Evolutionary conservation across 176 grass and related monocot species (phyloP), one percentile per base, ranked within the genome.

Genomic region (Stipa capillata): DNA sequence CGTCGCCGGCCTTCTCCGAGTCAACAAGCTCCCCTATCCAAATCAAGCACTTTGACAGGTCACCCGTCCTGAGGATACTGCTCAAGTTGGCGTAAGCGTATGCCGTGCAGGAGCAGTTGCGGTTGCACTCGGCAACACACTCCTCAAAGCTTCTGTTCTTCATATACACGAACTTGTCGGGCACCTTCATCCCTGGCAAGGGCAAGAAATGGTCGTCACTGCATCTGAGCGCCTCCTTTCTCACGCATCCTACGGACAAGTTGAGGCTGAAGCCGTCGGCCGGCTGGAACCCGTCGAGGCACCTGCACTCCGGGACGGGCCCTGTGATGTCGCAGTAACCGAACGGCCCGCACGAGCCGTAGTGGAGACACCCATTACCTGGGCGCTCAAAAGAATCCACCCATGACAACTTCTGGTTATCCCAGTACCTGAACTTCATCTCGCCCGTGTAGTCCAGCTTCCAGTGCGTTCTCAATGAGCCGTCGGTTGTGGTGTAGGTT

Each of bases 21-120:
- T 94, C 85, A 13, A 80, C 12, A 68, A 94, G 84, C 8, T 86
- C 79, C 31, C 68, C 64, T 2, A 20, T 85, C 92, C 88, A 94
- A 37, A 88, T 23, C 11, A 94, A 79, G 55, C 92, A 94, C 7
- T 74, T 84, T 12, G 88, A 70, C 63, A 48, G 66, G 25, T 87
- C 78, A 5, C 44, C 7, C 0, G 3, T 52, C 0, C 1, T 2
- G 0, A 25, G 15, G n/a, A 32, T 45, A 63, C 8, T 59, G 37
- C 37, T 77, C 49, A 69, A 5, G 6, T 71, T 61, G 10, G 15
- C n/a, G 0, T 86, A 86, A 7, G 82, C 79, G 11, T 94, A 90
- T 0, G 88, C 91, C 0, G 40, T 27, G 20, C 91, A 91, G 0
- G 79, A 90, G 72, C 91, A 94, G 27, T 90, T 83, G 8, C 25